Base-by-base conservation (phyloP, 148 eudicot genomes). In the Simmondsia chinensis region DNA sequence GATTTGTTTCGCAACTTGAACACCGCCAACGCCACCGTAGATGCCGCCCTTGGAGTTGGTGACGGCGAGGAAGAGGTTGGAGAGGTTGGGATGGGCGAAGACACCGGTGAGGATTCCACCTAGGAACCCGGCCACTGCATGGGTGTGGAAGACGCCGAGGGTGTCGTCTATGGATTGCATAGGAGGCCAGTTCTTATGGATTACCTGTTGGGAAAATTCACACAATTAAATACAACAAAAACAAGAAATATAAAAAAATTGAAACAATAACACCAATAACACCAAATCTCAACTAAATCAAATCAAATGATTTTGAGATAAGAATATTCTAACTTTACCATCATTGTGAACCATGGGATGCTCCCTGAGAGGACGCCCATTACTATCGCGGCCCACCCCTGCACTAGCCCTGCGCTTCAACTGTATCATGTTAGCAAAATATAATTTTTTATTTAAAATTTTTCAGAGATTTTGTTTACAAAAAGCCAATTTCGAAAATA, bases 321-420 rank as follows among this genome's bases (percentile, higher is more conserved):
- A n/a, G n/a, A n/a, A n/a, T n/a, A n/a, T n/a, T n/a, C n/a, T n/a
- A n/a, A n/a, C n/a, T n/a, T n/a, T n/a, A n/a, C 55, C 80, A 78
- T 78, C 85, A 78, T 78, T 19, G 80, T 74, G 69, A 48, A 74
- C 85, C 85, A 78, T 7, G 85, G 85, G 4, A 78, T 53, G 58
- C 80, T 74, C 2, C 85, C 85, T 28, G 77, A 57, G 12, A 70
- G 37, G 18, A 78, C 61, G 1, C 85, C 85, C 72, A 70, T 67
- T 2, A 74, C 50, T 41, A 78, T 70, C 0, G 85, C 74, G 3
- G 85, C 77, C 85, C 85, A 78, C 47, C 76, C 76, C 64, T 77
- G 84, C n/a, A 77, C 76, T 4, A 77, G 57, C 5, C 83, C 83
- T 76, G 13, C 7, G n/a, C n/a, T n/a, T n/a, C n/a, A n/a, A n/a